A percentile compares a stretch with the other conserved stretches of the same genome.
Conservation (phyloP, 306 rosid genomes). For the Prinsepia uniflora region DNA sequence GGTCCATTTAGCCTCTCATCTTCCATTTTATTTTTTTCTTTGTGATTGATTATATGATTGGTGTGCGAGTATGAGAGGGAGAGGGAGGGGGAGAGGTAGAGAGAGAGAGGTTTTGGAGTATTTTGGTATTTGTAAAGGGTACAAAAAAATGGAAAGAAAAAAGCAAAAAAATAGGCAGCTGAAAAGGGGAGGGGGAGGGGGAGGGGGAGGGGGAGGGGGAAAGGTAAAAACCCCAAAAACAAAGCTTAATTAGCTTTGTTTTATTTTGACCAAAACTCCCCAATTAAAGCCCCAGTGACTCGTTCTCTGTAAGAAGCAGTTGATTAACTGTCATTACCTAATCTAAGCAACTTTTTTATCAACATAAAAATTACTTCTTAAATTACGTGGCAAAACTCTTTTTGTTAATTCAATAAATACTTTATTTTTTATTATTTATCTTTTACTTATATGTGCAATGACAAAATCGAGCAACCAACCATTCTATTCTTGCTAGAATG, state of each 20-base stretch:
- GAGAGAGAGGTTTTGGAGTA: conserved; percentile 12
- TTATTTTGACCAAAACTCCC: conserved; percentile 23
- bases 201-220: too few relatives aligned
- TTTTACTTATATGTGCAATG: too few relatives aligned
- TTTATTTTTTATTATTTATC: too few relatives aligned
- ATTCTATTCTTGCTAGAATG: too few relatives aligned
- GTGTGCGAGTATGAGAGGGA: neutral
- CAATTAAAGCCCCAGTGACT: conserved; percentile 48
- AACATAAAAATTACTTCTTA: neutral
- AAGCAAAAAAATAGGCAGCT: conserved; percentile 43
- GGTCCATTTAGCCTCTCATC: conserved; percentile 46
- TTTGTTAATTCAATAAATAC: conserved; percentile 1
- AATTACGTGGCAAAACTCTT: neutral
- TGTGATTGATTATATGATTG: neutral
- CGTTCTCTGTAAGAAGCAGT: conserved; percentile 39
- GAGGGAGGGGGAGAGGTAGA: conserved; percentile 8
- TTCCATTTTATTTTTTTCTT: conserved; percentile 27
- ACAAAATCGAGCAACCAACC: too few relatives aligned
- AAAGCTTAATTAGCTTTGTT: conserved; percentile 8
- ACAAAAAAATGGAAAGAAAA: conserved; percentile 27
- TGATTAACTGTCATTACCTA: conserved; percentile 30
- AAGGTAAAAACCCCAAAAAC: too few relatives aligned
- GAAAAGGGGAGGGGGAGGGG: conserved; percentile 35
- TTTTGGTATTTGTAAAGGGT: conserved; percentile 22
- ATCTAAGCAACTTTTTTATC: conserved; percentile 24